phyloP scores from a whole-genome alignment of 1,284 basidiomycete genomes.

The Coniferiporia sulphurascens region DNA sequence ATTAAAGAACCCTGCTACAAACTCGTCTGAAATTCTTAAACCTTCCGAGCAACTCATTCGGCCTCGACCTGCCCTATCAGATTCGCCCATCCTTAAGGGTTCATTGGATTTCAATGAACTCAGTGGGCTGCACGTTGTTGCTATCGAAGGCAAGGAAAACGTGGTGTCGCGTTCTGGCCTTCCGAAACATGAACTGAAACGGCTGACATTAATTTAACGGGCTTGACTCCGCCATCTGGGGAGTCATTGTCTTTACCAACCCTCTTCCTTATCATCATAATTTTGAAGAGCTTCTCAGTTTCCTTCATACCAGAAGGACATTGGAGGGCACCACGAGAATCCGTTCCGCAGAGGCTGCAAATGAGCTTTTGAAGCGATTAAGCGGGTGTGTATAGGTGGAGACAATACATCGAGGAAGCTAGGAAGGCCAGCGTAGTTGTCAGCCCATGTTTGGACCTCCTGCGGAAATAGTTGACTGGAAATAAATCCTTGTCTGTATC shows the following conservation, averaged over 20 bases:
- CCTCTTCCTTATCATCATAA: conserved; percentile 17
- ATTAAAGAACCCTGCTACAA: too few species aligned
- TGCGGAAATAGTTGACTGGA: conserved; percentile 36
- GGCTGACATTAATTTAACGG: too few species aligned
- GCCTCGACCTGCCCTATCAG: too few species aligned
- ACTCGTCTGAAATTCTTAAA: too few species aligned
- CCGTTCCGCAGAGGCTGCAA: conserved; percentile 36
- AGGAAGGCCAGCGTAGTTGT: conserved; percentile 40
- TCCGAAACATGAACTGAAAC: too few species aligned
- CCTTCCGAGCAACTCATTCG: too few species aligned
- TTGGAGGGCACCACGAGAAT: conserved; percentile 31
- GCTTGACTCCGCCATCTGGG: not conserved
- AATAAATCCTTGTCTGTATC: not conserved
- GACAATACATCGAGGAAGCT: conserved; percentile 41
- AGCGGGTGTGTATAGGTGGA: conserved; percentile 41
- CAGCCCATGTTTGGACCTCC: conserved; percentile 30
- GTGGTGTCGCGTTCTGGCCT: too few species aligned
- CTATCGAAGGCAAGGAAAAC: too few species aligned
- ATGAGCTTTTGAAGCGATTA: conserved; percentile 33
- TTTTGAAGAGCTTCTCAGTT: conserved; percentile 17
- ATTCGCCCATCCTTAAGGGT: too few species aligned
- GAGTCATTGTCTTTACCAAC: not conserved
- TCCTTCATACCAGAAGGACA: conserved; percentile 19
- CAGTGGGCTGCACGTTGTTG: too few species aligned
- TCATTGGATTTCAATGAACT: too few species aligned